Percentiles rank a stretch among this genome's conserved stretches.
Conservation (phyloP, 257 asterid species). For the Lycium barbarum region DNA sequence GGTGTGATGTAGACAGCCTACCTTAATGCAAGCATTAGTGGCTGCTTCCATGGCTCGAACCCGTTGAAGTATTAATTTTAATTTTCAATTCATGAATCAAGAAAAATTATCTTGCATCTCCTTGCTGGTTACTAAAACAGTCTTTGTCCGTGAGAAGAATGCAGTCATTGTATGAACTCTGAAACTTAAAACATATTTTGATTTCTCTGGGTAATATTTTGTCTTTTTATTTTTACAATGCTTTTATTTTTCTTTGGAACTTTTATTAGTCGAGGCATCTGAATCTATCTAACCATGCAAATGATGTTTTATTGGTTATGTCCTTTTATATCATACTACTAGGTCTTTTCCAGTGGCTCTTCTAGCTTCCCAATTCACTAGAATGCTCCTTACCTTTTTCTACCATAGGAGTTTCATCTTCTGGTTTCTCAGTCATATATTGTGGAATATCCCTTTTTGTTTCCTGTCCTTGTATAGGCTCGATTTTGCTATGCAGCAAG, state of each 20-base stretch:
- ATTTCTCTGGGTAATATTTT: not conserved
- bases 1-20: too few species aligned
- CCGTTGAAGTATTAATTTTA: not conserved
- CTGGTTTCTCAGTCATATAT: not conserved
- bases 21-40: too few species aligned
- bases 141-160: not conserved
- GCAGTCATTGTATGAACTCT: not conserved
- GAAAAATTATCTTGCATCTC: slow-evolving; percentile 7
- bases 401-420: not conserved
- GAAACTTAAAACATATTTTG: not conserved
- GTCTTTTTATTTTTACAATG: not conserved
- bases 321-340: slow-evolving; percentile 25
- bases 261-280: not conserved
- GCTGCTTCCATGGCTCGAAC: too few species aligned
- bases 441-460: not conserved
- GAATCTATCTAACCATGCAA: slow-evolving; percentile 1
- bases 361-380: not conserved
- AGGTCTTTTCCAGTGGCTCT: not conserved
- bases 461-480: slow-evolving; percentile 8
- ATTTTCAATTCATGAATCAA: not conserved
- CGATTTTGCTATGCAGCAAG: slow-evolving; percentile 11
- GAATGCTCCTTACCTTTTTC: not conserved
- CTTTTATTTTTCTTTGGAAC: not conserved
- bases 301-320: not conserved
- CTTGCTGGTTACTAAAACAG: not conserved